Conservation (phyloP, 768 basidiomycete genomes). For the Hydnomerulius pinastri region DNA sequence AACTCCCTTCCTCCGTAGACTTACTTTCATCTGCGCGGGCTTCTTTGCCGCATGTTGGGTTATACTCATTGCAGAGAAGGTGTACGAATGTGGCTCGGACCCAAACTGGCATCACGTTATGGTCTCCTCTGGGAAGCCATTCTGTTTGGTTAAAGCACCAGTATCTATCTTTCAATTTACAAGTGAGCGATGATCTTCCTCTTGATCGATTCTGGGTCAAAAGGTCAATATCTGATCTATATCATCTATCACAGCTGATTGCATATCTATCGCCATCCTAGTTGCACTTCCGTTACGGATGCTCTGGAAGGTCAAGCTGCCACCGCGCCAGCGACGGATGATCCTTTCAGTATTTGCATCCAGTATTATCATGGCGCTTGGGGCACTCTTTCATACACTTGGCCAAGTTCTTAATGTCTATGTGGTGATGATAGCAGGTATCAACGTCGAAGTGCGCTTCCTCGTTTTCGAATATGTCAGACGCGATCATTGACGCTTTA, state of each 20-base stretch:
- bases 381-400: conserved; percentile 14
- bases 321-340: conserved; percentile 22
- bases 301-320: conserved; percentile 23
- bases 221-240: not conserved
- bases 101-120: conserved; percentile 8
- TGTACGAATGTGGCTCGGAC: conserved; percentile 9
- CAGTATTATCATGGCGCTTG: conserved; percentile 16
- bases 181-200: conserved; percentile 5
- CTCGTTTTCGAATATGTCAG: not conserved
- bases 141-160: conserved; percentile 2
- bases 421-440: conserved; percentile 5
- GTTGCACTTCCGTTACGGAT: conserved; percentile 19
- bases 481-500: not conserved
- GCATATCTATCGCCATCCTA: conserved; percentile 15
- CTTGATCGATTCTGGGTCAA: not conserved
- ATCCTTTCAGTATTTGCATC: conserved; percentile 24
- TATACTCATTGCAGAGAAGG: conserved; percentile 7
- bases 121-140: conserved; percentile 5
- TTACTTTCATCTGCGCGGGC: conserved; percentile 9
- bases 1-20: conserved; percentile 2
- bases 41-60: conserved; percentile 9
- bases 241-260: conserved; percentile 14
- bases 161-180: conserved; percentile 15
- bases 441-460: conserved; percentile 21
- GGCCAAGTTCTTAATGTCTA: conserved; percentile 12